Base-by-base conservation (phyloP, 1,284 basidiomycete species). In the Porogramme epimiltina region DNA sequence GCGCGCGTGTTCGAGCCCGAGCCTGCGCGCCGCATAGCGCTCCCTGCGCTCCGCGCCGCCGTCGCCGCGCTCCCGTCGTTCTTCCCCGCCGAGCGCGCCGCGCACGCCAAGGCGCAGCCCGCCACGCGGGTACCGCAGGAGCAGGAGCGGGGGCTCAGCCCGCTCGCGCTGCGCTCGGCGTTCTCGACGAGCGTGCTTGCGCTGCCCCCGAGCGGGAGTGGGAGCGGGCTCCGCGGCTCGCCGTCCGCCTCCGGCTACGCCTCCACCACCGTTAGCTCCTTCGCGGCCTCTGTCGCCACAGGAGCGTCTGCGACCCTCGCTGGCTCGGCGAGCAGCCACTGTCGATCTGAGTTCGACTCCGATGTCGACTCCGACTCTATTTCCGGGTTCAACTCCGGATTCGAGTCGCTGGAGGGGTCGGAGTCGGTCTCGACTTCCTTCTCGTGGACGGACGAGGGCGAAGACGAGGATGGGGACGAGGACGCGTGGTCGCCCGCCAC, bases 1-100 rank as follows among this genome's bases (percentile, higher is more conserved):
- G 80, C 78, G 53, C 69, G 71, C 51, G 80, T 88, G 46, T 83
- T 90, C 62, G 66, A 67, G 33, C 61, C 78, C 15, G 75, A 82
- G 60, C 76, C 84, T 42, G 52, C 76, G 39, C 60, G 66, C 8
- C 81, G 84, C 19, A 78, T 81, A 44, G 74, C 78, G 16, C 73
- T 95, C 45, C 67, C 73, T 3, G 77, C 87, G 18, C 75, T 95
- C 2, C 78, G 86, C 23, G 39, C 24, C 4, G 51, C 49, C 6
- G 41, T 62, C 22, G 16, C 42, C 24, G 25, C 6, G 0, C 37
- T 60, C 47, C 34, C 42, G 10, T 42, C 60, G 28, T 60, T 62
- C 60, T 62, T 52, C 50, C 47, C 28, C 34, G 20, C 16, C n/a
- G 41, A 42, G 11, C 9, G 22, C 25, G 41, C 41, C 4, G 25